Evolutionary conservation across 2,329 filamentous ascomycete species (phyloP).

Genomic region (Diplocarpon rosae): DNA sequence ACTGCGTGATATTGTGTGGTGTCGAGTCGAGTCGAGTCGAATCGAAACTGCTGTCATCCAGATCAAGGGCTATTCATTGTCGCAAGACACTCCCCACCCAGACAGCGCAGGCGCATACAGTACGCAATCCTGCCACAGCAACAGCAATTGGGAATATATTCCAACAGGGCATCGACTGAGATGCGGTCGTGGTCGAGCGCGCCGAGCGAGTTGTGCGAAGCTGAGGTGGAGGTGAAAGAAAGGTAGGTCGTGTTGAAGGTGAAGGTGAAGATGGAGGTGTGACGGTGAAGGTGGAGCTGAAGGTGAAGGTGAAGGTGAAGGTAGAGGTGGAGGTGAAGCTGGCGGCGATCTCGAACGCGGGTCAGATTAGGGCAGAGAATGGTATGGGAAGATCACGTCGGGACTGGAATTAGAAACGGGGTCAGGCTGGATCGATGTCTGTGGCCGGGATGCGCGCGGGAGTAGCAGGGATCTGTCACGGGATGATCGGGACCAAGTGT

Average conservation of each 20-base stretch:
- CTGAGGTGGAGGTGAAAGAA: background rate
- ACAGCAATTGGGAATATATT: background rate
- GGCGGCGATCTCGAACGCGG: too few relatives aligned
- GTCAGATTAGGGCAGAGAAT: too few relatives aligned
- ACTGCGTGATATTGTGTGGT: background rate
- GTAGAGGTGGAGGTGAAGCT: too few relatives aligned
- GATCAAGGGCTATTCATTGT: conserved; percentile 8
- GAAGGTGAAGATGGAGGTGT: background rate
- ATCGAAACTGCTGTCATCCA: background rate
- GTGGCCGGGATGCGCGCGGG: background rate
- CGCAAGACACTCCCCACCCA: conserved; percentile 3
- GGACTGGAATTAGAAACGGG: too few relatives aligned
- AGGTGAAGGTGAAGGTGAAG: background rate
- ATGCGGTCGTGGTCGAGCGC: background rate
- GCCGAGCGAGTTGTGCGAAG: background rate
- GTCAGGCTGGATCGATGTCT: too few relatives aligned
- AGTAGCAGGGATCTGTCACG: background rate
- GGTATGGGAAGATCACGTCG: too few relatives aligned
- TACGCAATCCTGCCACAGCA: background rate
- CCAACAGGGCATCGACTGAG: conserved; percentile 1
- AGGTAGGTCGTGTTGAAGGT: background rate
- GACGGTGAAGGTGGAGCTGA: background rate
- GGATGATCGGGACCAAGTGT: background rate
- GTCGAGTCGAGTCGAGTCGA: background rate
- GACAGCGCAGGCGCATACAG: conserved; percentile 6